These are phyloP conservation scores for Rubia yunnanensis DNA, from an alignment of 257 asterid species.

Conservation along the genomic window DNA sequence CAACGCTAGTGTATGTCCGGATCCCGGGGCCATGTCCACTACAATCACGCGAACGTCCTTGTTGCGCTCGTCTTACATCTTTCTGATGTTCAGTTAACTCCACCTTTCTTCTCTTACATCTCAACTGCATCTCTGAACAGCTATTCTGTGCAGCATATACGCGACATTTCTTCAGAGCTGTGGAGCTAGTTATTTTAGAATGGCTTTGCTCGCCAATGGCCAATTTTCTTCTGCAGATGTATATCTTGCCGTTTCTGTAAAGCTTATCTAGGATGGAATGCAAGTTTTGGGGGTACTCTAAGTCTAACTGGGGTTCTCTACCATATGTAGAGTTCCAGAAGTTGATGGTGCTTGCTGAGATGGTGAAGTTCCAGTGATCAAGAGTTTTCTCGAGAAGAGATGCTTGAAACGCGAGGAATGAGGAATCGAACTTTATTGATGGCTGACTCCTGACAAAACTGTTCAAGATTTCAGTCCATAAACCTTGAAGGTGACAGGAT, in stretches of 20 bases:
- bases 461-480: slow-evolving; percentile 51
- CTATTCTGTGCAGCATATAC: slow-evolving; percentile 32
- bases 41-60: slow-evolving; percentile 58
- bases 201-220: background rate
- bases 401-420: slow-evolving; percentile 45
- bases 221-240: slow-evolving; percentile 31
- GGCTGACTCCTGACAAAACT: slow-evolving; percentile 45
- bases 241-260: slow-evolving; percentile 46
- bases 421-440: slow-evolving; percentile 39
- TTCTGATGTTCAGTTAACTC: slow-evolving; percentile 74
- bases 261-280: slow-evolving; percentile 60
- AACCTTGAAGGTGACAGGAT: slow-evolving; percentile 31
- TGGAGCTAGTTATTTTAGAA: slow-evolving; percentile 13
- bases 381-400: slow-evolving; percentile 59
- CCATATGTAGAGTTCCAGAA: slow-evolving; percentile 77
- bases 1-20: slow-evolving; percentile 54
- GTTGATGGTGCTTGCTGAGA: slow-evolving; percentile 42
- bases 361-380: slow-evolving; percentile 48
- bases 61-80: slow-evolving; percentile 77
- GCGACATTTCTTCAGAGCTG: slow-evolving; percentile 6
- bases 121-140: slow-evolving; percentile 21
- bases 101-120: slow-evolving; percentile 37
- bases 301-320: slow-evolving; percentile 39
- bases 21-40: slow-evolving; percentile 71
- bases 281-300: slow-evolving; percentile 58